A percentile compares a stretch with the other conserved stretches of the same genome.
These are phyloP conservation scores for Chrysopogon serrulatus DNA, from an alignment of 176 grass and related monocot species.

Conservation along the genomic window DNA sequence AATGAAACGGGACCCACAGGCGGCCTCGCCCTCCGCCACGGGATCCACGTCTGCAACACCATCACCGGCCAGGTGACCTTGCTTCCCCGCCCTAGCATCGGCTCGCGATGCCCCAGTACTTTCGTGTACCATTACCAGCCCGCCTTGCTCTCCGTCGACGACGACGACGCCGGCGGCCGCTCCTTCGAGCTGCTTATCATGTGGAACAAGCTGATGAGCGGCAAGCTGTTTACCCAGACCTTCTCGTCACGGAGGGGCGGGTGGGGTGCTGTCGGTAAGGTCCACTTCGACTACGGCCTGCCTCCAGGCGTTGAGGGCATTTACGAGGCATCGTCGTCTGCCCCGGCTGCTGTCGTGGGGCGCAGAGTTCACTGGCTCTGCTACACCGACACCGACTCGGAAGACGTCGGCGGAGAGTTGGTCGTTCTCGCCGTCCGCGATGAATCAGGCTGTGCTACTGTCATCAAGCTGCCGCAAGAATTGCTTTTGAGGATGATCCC, in stretches of 20 bases:
- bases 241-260: background rate
- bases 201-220: background rate
- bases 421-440: background rate
- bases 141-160: background rate
- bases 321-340: background rate
- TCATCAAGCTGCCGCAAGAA: background rate
- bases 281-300: too few species aligned
- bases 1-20: too few species aligned
- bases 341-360: background rate
- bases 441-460: background rate
- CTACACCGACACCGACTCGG: background rate
- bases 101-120: accelerated
- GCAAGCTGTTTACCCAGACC: background rate
- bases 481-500: background rate
- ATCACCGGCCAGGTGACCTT: background rate
- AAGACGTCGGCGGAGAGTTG: background rate
- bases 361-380: background rate
- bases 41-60: background rate
- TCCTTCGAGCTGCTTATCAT: constrained; percentile 12
- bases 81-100: background rate
- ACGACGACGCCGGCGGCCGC: background rate
- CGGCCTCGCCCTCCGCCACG: too few species aligned
- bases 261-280: background rate
- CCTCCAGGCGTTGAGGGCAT: too few species aligned
- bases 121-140: background rate